A percentile compares a stretch with the other conserved stretches of the same genome.
Evolutionary conservation across 306 rosid species (phyloP).

Genomic region (Glycine latifolia): DNA sequence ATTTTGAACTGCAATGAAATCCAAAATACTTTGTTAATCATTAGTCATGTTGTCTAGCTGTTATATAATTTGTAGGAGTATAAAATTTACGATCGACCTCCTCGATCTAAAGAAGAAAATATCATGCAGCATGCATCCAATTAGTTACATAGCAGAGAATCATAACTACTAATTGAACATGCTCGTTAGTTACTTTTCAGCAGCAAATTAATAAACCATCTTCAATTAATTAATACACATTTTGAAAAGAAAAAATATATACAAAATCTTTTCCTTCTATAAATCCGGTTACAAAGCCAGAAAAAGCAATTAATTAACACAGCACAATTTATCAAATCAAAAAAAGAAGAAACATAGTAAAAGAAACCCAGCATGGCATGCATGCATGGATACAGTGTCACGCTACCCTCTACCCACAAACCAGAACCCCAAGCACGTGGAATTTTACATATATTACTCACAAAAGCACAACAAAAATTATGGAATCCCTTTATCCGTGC

Average conservation of each 20-base stretch:
- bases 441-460: slow-evolving; percentile 20
- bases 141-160: too few relatives aligned
- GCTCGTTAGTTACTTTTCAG: too few relatives aligned
- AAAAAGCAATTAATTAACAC: background rate
- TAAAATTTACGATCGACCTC: too few relatives aligned
- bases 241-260: background rate
- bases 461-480: slow-evolving; percentile 28
- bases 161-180: too few relatives aligned
- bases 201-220: too few relatives aligned
- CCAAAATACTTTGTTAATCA: too few relatives aligned
- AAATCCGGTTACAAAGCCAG: slow-evolving; percentile 1
- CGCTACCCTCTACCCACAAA: slow-evolving; percentile 27
- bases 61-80: too few relatives aligned
- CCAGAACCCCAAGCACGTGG: background rate
- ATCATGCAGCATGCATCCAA: too few relatives aligned
- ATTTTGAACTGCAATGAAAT: too few relatives aligned
- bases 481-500: background rate
- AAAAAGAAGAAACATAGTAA: slow-evolving; percentile 9
- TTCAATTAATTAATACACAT: too few relatives aligned
- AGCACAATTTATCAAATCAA: slow-evolving; percentile 4
- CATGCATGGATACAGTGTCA: background rate
- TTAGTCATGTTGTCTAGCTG: too few relatives aligned
- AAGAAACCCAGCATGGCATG: slow-evolving; percentile 20
- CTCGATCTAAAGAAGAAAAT: too few relatives aligned
- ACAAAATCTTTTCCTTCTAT: background rate